Percentiles rank a stretch among this genome's conserved stretches.
Conservation (phyloP, 345 rosid species). For the Geranium rotundifolium region DNA sequence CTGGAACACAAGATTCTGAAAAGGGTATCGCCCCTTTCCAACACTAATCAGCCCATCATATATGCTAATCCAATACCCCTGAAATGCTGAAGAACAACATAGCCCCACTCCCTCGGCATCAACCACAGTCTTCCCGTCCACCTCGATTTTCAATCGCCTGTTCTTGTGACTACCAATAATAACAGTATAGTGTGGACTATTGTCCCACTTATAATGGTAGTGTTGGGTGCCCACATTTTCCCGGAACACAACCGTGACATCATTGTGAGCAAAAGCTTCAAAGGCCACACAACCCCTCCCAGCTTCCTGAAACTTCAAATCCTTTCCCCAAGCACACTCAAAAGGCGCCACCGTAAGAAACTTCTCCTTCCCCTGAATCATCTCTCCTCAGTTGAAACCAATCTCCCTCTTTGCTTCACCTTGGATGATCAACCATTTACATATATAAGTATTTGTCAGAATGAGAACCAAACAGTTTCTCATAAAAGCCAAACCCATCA, state of each 20-base stretch:
- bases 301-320: slow-evolving; percentile 74
- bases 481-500: not conserved
- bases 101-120: slow-evolving; percentile 67
- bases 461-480: not conserved
- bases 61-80: slow-evolving; percentile 89
- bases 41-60: slow-evolving; percentile 84
- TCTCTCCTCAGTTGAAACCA: slow-evolving; percentile 10
- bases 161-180: slow-evolving; percentile 93
- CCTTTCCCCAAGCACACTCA: slow-evolving; percentile 96
- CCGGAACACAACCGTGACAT: slow-evolving; percentile 89
- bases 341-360: slow-evolving; percentile 91
- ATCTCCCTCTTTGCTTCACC: slow-evolving; percentile 8
- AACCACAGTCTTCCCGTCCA: slow-evolving; percentile 72
- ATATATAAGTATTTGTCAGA: not conserved
- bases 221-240: slow-evolving; percentile 89
- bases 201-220: slow-evolving; percentile 88
- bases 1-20: slow-evolving; percentile 79
- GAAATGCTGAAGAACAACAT: slow-evolving; percentile 71
- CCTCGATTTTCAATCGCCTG: slow-evolving; percentile 80
- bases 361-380: slow-evolving; percentile 49
- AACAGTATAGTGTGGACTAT: slow-evolving; percentile 84
- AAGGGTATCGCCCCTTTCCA: slow-evolving; percentile 90
- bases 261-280: slow-evolving; percentile 91
- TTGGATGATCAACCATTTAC: not conserved
- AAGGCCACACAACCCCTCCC: slow-evolving; percentile 96